A percentile compares a stretch with the other conserved stretches of the same genome.
Conservation (phyloP, 2,329 filamentous ascomycete species). For the Monosporascus ibericus region DNA sequence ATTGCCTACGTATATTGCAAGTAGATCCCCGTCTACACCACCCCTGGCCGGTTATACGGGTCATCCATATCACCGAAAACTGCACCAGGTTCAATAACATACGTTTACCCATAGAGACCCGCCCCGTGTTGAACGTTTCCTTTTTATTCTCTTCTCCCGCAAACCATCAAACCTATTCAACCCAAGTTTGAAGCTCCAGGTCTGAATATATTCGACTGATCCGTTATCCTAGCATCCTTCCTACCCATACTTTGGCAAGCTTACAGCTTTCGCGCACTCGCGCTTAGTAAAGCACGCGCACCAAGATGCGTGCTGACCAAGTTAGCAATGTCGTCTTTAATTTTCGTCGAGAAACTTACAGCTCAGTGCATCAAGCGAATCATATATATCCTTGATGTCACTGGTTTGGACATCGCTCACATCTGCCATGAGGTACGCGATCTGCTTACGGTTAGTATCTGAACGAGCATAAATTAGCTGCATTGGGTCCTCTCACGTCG, state of each 20-base stretch:
- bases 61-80: not conserved
- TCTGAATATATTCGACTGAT: not conserved
- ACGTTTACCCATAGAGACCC: not conserved
- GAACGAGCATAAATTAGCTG: not conserved
- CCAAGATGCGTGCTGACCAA: conserved; percentile 28
- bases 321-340: conserved; percentile 9
- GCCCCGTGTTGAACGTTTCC: not conserved
- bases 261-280: not conserved
- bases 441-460: conserved; percentile 31
- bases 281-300: conserved; percentile 32
- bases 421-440: conserved; percentile 97
- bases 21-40: too few relatives aligned
- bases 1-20: not conserved
- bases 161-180: too few relatives aligned
- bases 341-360: conserved; percentile 49
- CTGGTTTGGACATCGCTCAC: conserved; percentile 76
- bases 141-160: not conserved
- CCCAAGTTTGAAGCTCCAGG: not conserved
- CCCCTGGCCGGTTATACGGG: too few relatives aligned
- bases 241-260: not conserved
- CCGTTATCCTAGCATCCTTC: not conserved
- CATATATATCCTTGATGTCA: conserved; percentile 81
- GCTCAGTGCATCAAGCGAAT: conserved; percentile 72
- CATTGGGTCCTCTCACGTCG: conserved; percentile 51
- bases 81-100: not conserved